A percentile compares a stretch with the other conserved stretches of the same genome.
Evolutionary conservation across 108 stramenopile genomes (phyloP).

Genomic region (Pseudonitzschia delicatissima): DNA sequence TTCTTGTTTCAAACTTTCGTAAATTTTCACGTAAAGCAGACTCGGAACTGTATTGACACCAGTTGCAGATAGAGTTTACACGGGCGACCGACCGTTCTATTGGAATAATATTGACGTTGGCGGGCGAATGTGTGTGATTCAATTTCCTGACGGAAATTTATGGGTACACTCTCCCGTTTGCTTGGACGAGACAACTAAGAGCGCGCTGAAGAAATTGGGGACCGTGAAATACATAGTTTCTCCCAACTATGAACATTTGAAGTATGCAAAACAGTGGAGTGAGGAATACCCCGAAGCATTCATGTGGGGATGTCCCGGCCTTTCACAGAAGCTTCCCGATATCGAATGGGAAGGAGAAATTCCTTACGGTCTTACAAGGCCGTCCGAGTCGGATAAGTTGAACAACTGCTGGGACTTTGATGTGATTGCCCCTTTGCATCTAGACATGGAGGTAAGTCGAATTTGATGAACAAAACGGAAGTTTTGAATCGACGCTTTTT

Average conservation of each 20-base stretch:
- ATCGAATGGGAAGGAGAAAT: slow-evolving; percentile 70
- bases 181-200: slow-evolving; percentile 47
- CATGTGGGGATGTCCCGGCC: slow-evolving; percentile 85
- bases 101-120: slow-evolving; percentile 88
- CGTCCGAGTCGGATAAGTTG: slow-evolving; percentile 6
- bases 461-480: background rate
- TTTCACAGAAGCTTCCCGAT: slow-evolving; percentile 48
- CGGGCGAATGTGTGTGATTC: slow-evolving; percentile 78
- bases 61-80: slow-evolving; percentile 54
- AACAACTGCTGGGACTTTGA: slow-evolving; percentile 65
- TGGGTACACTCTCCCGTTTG: slow-evolving; percentile 77
- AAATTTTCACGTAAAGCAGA: slow-evolving; percentile 18
- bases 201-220: slow-evolving; percentile 54
- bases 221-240: slow-evolving; percentile 71
- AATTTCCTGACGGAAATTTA: slow-evolving; percentile 37
- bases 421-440: slow-evolving; percentile 59
- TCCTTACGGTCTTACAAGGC: slow-evolving; percentile 20
- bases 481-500: slow-evolving; percentile 4
- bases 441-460: slow-evolving; percentile 50
- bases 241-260: slow-evolving; percentile 87
- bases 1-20: slow-evolving; percentile 29
- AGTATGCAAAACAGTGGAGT: slow-evolving; percentile 68
- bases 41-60: slow-evolving; percentile 69
- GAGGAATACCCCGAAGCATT: slow-evolving; percentile 59
- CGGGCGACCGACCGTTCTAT: slow-evolving; percentile 74